Conservation (phyloP, 495 filamentous ascomycete species). For the Corynascus novoguineensis region DNA sequence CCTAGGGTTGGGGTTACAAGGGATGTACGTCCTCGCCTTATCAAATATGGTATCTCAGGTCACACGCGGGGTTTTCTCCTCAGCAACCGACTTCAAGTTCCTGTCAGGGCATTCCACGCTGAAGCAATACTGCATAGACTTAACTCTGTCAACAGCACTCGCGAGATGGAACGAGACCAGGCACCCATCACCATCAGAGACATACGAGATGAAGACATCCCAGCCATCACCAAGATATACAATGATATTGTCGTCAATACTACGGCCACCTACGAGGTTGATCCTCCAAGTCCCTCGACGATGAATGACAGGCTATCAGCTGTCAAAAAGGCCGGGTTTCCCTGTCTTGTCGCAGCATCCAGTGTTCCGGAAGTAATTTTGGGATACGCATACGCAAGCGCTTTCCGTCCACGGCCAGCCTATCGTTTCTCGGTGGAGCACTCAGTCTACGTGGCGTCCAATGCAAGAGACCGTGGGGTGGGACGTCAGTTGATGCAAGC, state of each 20-base stretch:
- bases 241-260: constrained; percentile 1
- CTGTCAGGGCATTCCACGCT: too few relatives aligned
- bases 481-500: constrained; percentile 1
- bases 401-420: constrained; percentile 2
- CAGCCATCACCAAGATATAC: constrained; percentile 10
- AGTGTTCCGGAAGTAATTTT: background rate
- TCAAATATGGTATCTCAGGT: too few relatives aligned
- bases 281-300: background rate
- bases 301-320: background rate
- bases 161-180: too few relatives aligned
- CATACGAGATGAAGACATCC: background rate
- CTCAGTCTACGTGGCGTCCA: background rate
- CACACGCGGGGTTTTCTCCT: too few relatives aligned
- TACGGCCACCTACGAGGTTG: constrained; percentile 5
- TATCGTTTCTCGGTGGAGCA: constrained; percentile 6
- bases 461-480: background rate
- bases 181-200: background rate
- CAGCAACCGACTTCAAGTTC: too few relatives aligned
- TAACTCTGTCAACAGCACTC: too few relatives aligned
- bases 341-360: background rate
- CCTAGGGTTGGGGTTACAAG: too few relatives aligned
- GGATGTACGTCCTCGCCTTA: too few relatives aligned
- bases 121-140: too few relatives aligned
- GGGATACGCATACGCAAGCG: constrained; percentile 8
- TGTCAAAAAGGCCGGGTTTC: background rate